phyloP scores from a whole-genome alignment of 306 rosid genomes.

The Cercis canadensis region DNA sequence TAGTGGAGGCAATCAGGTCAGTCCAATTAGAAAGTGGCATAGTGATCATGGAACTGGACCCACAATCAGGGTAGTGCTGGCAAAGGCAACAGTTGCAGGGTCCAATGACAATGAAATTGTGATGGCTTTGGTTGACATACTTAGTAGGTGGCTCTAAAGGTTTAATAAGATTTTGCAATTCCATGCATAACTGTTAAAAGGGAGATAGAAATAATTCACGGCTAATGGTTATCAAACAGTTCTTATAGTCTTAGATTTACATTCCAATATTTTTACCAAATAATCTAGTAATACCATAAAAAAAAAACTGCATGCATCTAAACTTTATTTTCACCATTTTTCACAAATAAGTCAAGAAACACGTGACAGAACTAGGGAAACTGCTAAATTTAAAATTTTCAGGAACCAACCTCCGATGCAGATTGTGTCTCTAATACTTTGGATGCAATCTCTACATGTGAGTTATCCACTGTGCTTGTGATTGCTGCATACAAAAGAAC shows the following conservation, averaged over 20 bases:
- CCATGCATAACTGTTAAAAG: too few relatives aligned
- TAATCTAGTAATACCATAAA: slow-evolving; percentile 4
- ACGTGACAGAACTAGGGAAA: slow-evolving; percentile 8
- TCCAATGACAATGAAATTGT: too few relatives aligned
- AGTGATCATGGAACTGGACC: too few relatives aligned
- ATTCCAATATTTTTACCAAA: background rate
- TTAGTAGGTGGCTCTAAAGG: too few relatives aligned
- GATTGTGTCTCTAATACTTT: slow-evolving; percentile 53
- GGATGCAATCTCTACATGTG: slow-evolving; percentile 60
- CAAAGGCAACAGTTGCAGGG: too few relatives aligned
- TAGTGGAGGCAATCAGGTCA: too few relatives aligned
- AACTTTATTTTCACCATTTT: slow-evolving; percentile 1
- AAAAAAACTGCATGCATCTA: slow-evolving; percentile 17
- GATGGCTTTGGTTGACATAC: too few relatives aligned
- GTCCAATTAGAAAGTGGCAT: too few relatives aligned
- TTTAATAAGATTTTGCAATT: too few relatives aligned
- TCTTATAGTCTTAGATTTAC: background rate
- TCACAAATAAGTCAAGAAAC: slow-evolving; percentile 21
- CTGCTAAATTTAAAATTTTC: slow-evolving; percentile 17
- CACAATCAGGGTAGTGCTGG: background rate
- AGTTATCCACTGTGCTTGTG: slow-evolving; percentile 51
- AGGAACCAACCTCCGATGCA: slow-evolving; percentile 65
- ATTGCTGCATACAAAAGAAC: slow-evolving; percentile 52
- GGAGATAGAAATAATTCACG: too few relatives aligned
- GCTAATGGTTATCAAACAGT: too few relatives aligned